phyloP scores from a whole-genome alignment of 164 flowering plant species.

The Liriodendron chinense region DNA sequence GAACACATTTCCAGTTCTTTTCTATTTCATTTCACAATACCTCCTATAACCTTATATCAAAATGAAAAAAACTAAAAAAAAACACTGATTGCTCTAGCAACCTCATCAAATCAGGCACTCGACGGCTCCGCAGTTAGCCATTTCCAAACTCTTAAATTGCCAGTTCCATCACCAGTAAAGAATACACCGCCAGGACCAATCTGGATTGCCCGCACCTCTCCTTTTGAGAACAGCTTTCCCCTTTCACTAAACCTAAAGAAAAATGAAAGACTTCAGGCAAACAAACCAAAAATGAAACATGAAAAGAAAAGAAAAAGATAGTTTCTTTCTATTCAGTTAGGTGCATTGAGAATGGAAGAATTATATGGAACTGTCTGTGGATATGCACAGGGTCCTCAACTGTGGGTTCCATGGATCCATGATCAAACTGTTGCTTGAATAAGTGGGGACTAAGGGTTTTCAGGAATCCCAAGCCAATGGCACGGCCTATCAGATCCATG shows the following conservation, averaged over 20 bases:
- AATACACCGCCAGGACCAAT: constrained; percentile 78
- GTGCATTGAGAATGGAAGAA: background rate
- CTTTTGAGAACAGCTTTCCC: constrained; percentile 67
- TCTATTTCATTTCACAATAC: background rate
- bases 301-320: background rate
- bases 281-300: background rate
- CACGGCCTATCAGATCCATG: no score
- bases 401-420: no score
- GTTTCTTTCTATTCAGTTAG: background rate
- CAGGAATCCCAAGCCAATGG: no score
- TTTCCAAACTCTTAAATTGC: constrained; percentile 76
- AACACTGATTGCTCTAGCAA: background rate
- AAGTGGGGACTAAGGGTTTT: no score
- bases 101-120: background rate
- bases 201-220: constrained; percentile 68
- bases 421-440: no score
- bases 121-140: constrained; percentile 21
- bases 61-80: background rate
- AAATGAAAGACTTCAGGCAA: constrained; percentile 7
- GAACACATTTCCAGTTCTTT: background rate
- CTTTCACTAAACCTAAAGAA: constrained; percentile 64
- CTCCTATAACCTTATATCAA: background rate
- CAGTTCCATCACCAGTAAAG: constrained; percentile 87
- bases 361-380: background rate
- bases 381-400: background rate